Evolutionary conservation across 2,329 filamentous ascomycete genomes (phyloP), one percentile per base, ranked within the genome.

Genomic region (Fusarium armeniacum): DNA sequence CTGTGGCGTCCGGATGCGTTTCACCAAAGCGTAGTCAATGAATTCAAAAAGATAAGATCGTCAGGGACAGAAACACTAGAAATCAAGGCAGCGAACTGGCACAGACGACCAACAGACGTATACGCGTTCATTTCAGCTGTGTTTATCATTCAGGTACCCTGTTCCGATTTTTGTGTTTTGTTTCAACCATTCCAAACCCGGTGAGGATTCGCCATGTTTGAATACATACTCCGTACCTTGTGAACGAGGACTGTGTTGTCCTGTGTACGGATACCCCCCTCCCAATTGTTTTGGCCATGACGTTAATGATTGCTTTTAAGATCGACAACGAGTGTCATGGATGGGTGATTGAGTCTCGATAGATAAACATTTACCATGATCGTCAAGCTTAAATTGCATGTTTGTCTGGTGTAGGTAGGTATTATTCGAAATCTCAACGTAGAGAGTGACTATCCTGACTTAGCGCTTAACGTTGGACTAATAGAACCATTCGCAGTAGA

Each of bases 1-100:
- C 67, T 60, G 68, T 74, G 72, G 72, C 72, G 72, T 56, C 65
- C 58, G 44, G 44, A 59, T 65, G 61, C 63, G 72, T 74, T 74
- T 74, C 72, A 74, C 49, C 52, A 70, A 70, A 55, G 13, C 18
- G 20, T 36, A 40, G 49, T 50, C 40, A 13, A 30, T 33, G 54
- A 64, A 50, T 40, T 30, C 43, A 60, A 44, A 60, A 33, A 62
- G 66, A 61, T 32, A 59, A 51, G 72, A 74, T 74, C 70, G 65
- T 71, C 72, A 74, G 72, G 72, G 72, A 73, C 70, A 61, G 67
- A 59, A 67, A 46, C 45, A 62, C 43, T 24, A 62, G 20, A 45
- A 62, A 65, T 40, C 62, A 70, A 67, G 67, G 62, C 64, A 63
- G 32, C n/a, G n/a, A 38, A 24, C 54, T 28, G 38, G 15, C 28